These are phyloP conservation scores for Fraxinus dipetala DNA, from an alignment of 305 asterid genomes.

Conservation along the genomic window DNA sequence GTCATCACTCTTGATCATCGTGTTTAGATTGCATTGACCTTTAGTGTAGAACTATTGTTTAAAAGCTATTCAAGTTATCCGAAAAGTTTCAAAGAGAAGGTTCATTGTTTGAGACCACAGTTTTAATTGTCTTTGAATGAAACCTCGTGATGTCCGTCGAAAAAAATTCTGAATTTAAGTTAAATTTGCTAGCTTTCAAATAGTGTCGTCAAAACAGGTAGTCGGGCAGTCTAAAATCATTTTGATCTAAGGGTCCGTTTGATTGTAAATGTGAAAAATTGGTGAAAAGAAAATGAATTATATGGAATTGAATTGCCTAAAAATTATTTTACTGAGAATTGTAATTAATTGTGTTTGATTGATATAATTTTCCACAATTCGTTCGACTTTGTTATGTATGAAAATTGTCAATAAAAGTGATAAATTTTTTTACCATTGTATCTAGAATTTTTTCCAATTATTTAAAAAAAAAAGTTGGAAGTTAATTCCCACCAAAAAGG, in stretches of 20 bases:
- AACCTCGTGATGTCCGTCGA: background rate
- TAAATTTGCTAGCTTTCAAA: background rate
- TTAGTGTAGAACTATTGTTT: background rate
- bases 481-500: no score
- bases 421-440: no score
- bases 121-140: background rate
- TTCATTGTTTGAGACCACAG: background rate
- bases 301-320: no score
- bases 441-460: no score
- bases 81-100: background rate
- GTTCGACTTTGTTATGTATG: no score
- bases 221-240: background rate
- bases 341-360: no score
- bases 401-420: no score
- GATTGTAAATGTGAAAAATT: no score
- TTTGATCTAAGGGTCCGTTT: background rate
- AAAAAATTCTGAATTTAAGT: background rate
- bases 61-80: background rate
- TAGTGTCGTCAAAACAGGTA: background rate
- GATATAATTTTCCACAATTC: no score
- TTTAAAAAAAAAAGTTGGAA: no score
- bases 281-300: no score
- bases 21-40: background rate
- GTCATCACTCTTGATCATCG: background rate
- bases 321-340: no score